Evolutionary conservation across 2,329 filamentous ascomycete species (phyloP), one percentile per base, ranked within the genome.

Genomic region (Fusarium clavum): DNA sequence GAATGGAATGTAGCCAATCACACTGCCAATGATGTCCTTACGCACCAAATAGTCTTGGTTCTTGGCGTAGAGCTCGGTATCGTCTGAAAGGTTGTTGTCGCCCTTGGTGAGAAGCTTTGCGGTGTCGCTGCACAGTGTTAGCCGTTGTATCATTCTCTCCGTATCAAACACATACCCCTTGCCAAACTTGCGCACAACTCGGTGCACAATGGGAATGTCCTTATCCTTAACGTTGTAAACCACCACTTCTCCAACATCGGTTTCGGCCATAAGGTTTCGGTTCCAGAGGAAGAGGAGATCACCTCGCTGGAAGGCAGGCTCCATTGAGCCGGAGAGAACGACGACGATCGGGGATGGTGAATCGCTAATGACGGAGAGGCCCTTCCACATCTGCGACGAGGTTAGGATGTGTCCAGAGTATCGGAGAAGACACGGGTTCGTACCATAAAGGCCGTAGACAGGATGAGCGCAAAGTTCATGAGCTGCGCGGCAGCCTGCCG

Each of bases 171-270:
- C 85, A 61, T 77, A 87, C 84, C 88, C 88, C 30, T 76, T 75
- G 24, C 89, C 89, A 78, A 90, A 91, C 78, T 89, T 90, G 81
- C 94, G 88, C 57, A 98, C 92, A 12, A 98, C 88, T 53, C 96
- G 86, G 83, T 99, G 96, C 72, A 99, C 96, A 81, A 99, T 99
- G 30, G 96, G 96, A 70, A 99, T 98, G 72, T 97, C 93, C 85
- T 98, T 99, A 61, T 91, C 94, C 79, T 90, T 88, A 57, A 97
- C 92, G 78, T 97, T 97, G 82, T 90, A 90, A 12, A 90, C 87
- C 11, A 89, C 87, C n/a, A 90, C 78, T 71, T 87, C 85, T 65
- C 85, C 85, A 18, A 88, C 85, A 45, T 83, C 83, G 3, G 86
- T 87, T 69, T 88, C 86, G 57, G 82, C 79, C n/a, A 85, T 47